Conservation (phyloP, 2,329 filamentous ascomycete genomes). For the Alternaria tenuissima region DNA sequence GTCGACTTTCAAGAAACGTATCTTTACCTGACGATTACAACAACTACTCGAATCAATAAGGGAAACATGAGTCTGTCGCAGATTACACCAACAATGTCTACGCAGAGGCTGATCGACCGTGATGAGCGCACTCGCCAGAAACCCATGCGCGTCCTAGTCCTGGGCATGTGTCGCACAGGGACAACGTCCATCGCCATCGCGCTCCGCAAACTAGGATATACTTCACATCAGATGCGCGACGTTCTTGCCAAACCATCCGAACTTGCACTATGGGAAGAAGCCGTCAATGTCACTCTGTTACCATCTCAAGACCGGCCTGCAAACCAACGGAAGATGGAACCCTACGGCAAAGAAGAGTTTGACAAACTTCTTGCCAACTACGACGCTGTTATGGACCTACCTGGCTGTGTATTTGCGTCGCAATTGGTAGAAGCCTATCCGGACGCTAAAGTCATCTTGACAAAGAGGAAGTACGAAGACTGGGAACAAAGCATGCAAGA, state of each 20-base stretch:
- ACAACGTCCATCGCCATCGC: conserved; percentile 62
- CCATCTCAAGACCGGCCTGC: conserved; percentile 21
- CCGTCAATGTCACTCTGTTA: conserved; percentile 33
- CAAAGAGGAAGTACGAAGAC: conserved; percentile 34
- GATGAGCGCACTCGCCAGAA: conserved; percentile 70
- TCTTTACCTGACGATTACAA: conserved; percentile 4
- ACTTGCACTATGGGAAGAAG: conserved; percentile 42
- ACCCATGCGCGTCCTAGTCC: conserved; percentile 75
- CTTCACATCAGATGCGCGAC: conserved; percentile 34
- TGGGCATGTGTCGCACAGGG: conserved; percentile 74
- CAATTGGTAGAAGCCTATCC: conserved; percentile 45
- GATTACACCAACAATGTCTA: conserved; percentile 12
- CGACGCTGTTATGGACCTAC: conserved; percentile 48
- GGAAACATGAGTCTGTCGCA: neutral
- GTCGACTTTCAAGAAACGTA: conserved; percentile 8
- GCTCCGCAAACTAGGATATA: conserved; percentile 56
- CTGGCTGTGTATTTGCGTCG: conserved; percentile 38
- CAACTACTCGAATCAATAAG: neutral
- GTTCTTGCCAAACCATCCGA: conserved; percentile 30
- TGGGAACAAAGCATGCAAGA: conserved; percentile 41
- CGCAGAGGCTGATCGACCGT: conserved; percentile 63
- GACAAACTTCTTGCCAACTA: conserved; percentile 57
- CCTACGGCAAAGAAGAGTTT: conserved; percentile 52
- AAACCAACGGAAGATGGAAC: conserved; percentile 18
- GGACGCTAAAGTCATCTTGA: conserved; percentile 46